Evolutionary conservation across 2,329 filamentous ascomycete species (phyloP).

Genomic region (Verticillium zaregamsianum): DNA sequence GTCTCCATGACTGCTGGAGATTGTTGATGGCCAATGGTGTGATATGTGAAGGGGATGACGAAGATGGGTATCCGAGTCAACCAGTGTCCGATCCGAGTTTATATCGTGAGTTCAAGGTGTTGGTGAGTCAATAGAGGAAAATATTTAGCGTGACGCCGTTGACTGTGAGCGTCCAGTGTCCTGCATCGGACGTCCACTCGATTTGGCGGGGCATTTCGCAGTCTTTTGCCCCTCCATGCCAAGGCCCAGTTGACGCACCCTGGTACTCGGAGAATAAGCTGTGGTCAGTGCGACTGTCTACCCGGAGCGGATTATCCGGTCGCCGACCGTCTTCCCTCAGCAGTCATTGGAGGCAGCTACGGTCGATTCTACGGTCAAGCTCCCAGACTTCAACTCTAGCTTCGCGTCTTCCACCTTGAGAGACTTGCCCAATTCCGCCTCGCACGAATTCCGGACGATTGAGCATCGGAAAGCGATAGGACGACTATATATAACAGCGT

Average conservation of each 20-base stretch:
- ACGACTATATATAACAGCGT: no score
- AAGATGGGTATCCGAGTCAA: background rate
- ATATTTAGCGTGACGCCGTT: background rate
- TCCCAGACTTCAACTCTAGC: background rate
- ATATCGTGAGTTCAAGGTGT: background rate
- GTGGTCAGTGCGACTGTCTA: slow-evolving; percentile 23
- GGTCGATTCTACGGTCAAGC: background rate
- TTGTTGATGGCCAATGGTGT: background rate
- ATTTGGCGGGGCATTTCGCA: slow-evolving; percentile 16
- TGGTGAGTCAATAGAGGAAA: slow-evolving; percentile 2
- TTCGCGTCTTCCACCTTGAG: background rate
- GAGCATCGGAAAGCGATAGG: no score
- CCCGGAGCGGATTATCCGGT: slow-evolving; percentile 17
- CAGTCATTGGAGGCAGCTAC: slow-evolving; percentile 1
- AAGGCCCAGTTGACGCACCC: slow-evolving; percentile 9
- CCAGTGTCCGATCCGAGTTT: background rate
- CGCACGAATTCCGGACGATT: background rate
- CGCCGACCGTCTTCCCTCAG: background rate
- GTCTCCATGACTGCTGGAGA: slow-evolving; percentile 52
- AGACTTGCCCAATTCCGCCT: background rate
- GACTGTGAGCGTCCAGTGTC: slow-evolving; percentile 8
- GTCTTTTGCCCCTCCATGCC: slow-evolving; percentile 15
- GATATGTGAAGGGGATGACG: background rate
- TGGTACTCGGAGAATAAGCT: slow-evolving; percentile 22
- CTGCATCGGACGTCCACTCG: slow-evolving; percentile 18